phyloP scores from a whole-genome alignment of 169 alveolate genomes.

The Babesia gibsoni region DNA sequence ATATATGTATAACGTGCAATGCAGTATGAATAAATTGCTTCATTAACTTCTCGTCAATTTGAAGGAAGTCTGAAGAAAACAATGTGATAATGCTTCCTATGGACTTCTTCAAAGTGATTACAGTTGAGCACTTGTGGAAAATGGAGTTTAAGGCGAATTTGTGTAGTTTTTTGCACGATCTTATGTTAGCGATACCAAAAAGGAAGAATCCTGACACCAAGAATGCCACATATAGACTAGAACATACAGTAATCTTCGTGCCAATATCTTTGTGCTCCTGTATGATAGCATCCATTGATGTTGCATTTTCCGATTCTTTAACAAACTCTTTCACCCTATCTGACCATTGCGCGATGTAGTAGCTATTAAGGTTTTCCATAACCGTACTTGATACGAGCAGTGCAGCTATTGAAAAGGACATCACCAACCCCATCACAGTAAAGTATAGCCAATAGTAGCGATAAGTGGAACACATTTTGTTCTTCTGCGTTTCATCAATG shows the following conservation, averaged over 20 bases:
- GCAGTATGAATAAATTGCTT: neutral
- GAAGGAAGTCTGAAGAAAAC: constrained; percentile 10
- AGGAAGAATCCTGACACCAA: neutral
- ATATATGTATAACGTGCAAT: neutral
- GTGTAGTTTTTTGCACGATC: constrained; percentile 7
- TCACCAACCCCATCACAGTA: neutral
- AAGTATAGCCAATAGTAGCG: neutral
- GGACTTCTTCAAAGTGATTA: constrained; percentile 5
- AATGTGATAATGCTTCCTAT: constrained; percentile 12
- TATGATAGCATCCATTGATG: neutral
- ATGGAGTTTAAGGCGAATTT: constrained; percentile 14
- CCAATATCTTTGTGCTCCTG: neutral
- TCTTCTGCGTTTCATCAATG: no score
- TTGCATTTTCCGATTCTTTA: neutral
- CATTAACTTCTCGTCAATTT: constrained; percentile 19
- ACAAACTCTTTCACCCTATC: neutral
- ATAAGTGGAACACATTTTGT: no score
- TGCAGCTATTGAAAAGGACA: neutral
- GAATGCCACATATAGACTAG: neutral
- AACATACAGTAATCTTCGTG: neutral
- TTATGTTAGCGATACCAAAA: neutral
- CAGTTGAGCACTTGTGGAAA: constrained; percentile 18
- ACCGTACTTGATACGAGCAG: neutral
- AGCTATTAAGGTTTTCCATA: neutral
- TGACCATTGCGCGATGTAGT: constrained; percentile 11